These are phyloP conservation scores for Nakazawaea ernobii DNA, from an alignment of 805 yeast species.

Conservation along the genomic window DNA sequence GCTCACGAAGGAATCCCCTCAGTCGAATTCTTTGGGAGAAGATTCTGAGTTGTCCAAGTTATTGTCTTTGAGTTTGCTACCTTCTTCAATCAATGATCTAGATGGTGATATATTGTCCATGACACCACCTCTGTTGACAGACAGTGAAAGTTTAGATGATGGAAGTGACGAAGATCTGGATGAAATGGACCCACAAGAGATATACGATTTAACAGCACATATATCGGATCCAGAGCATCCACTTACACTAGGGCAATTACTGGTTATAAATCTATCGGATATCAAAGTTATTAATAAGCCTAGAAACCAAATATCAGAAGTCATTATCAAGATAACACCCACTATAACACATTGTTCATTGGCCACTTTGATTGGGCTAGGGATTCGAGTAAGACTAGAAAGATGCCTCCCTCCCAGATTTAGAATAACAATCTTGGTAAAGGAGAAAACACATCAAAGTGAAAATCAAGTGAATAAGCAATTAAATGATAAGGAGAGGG, in stretches of 20 bases:
- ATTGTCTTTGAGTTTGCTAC: conserved; percentile 8
- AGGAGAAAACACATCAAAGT: conserved; percentile 93
- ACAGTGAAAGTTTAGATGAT: conserved; percentile 5
- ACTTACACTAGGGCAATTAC: conserved; percentile 84
- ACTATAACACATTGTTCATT: conserved; percentile 96
- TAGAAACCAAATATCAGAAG: conserved; percentile 57
- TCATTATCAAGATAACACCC: conserved; percentile 84
- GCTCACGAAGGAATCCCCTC: conserved; percentile 6
- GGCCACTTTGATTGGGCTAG: conserved; percentile 93
- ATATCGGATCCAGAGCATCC: conserved; percentile 99
- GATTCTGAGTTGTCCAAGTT: background rate
- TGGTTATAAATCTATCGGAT: conserved; percentile 84
- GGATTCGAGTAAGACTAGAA: conserved; percentile 87
- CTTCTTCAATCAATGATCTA: background rate
- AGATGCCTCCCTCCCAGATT: conserved; percentile 82
- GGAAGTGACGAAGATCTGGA: conserved; percentile 39
- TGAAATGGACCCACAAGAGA: conserved; percentile 81
- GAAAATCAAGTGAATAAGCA: conserved; percentile 96
- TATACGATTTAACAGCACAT: conserved; percentile 77
- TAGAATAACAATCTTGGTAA: conserved; percentile 71
- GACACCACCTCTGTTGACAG: conserved; percentile 10
- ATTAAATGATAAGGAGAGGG: conserved; percentile 93
- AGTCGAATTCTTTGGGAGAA: background rate
- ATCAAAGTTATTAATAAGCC: conserved; percentile 63
- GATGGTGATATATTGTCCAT: conserved; percentile 10